These are phyloP conservation scores for Monosporozyma aquatica DNA, from an alignment of 805 yeast genomes.

Conservation along the genomic window DNA sequence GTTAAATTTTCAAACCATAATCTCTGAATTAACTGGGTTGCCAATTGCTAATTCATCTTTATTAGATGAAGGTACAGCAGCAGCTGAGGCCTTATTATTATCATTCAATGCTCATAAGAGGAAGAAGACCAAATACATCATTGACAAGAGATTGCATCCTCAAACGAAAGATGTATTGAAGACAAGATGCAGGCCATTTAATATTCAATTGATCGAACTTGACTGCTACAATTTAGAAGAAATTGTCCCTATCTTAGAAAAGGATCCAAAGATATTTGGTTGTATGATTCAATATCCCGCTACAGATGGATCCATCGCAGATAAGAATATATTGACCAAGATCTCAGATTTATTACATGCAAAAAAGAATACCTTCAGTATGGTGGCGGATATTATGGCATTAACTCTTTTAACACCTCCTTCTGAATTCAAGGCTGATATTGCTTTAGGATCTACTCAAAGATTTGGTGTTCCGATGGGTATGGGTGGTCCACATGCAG, in stretches of 20 bases:
- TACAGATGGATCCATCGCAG: slow-evolving; percentile 63
- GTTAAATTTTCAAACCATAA: slow-evolving; percentile 86
- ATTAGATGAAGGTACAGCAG: slow-evolving; percentile 94
- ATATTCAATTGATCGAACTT: slow-evolving; percentile 52
- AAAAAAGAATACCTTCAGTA: slow-evolving; percentile 66
- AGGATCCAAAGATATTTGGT: slow-evolving; percentile 52
- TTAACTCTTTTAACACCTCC: slow-evolving; percentile 82
- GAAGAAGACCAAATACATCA: slow-evolving; percentile 58
- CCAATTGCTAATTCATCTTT: slow-evolving; percentile 93
- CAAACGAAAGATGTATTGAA: slow-evolving; percentile 76
- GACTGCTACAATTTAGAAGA: slow-evolving; percentile 38
- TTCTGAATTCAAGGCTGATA: slow-evolving; percentile 78
- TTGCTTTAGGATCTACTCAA: slow-evolving; percentile 87
- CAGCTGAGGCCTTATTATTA: slow-evolving; percentile 92
- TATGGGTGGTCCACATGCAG: slow-evolving; percentile 98
- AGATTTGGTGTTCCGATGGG: slow-evolving; percentile 98
- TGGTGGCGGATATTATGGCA: slow-evolving; percentile 89
- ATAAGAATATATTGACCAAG: slow-evolving; percentile 39
- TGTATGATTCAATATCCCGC: slow-evolving; percentile 85
- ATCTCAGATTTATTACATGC: slow-evolving; percentile 60
- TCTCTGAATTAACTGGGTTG: slow-evolving; percentile 84
- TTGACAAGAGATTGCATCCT: slow-evolving; percentile 69
- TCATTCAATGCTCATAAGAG: slow-evolving; percentile 58
- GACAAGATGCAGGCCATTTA: slow-evolving; percentile 70
- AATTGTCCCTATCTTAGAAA: slow-evolving; percentile 31